Base-by-base conservation (phyloP, 148 eudicot genomes). In the Polygonum maritimum region DNA sequence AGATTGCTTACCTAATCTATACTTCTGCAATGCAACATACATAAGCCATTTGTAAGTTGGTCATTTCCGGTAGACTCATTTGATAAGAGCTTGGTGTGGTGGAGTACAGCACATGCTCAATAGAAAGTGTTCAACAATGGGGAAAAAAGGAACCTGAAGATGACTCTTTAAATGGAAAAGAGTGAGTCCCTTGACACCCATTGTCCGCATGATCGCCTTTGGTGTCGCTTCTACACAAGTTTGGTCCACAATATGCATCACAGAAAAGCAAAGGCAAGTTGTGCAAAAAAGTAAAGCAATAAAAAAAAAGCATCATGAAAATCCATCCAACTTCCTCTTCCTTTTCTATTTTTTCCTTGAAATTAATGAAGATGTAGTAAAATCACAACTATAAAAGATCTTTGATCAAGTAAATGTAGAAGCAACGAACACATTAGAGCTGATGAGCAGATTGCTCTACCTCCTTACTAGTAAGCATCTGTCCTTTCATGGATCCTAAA, bases 181-280 rank as follows among this genome's bases (percentile, higher is more conserved):
- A 75, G 96, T 91, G 81, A 89, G 81, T 73, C 96, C 96, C 82
- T 91, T 91, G 65, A 91, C 96, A 31, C 91, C 93, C 96, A 91
- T 91, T 67, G 93, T 91, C 82, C 93, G 87, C 93, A 89, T 70
- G 63, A 91, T 86, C 67, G 96, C 93, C 85, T 91, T 91, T 18
- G 91, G 91, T 26, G 91, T 88, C 67, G 91, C 91, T 82, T 88
- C 91, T 88, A 85, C 86, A 82, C n/a, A 73, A 74, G 63, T 45
- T 67, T 67, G 71, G 71, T 36, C 71, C 71, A 67, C 71, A 67
- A 67, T 67, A 36, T 4, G 18, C 71, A 67, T 67, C 44, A 67
- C 11, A 16, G 38, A 11, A 36, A 67, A 67, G 71, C 44, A 67
- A 67, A 67, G 71, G 21, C 44, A 67, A 67, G 41, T 36, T 67